phyloP scores from a whole-genome alignment of 2,329 filamentous ascomycete genomes.

The Neodidymelliopsis sp. region DNA sequence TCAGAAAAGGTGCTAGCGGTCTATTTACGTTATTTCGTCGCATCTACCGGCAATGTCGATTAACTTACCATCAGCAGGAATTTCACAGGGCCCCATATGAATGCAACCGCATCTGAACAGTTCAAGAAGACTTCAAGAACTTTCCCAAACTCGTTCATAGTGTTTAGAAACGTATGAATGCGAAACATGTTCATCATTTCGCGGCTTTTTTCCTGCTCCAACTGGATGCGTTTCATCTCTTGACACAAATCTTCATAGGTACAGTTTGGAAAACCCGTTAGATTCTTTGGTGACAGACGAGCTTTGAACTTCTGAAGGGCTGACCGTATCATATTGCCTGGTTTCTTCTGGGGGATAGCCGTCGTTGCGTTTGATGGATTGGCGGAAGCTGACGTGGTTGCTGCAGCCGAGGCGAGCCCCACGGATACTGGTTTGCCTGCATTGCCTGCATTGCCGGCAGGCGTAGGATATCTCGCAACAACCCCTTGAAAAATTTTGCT shows the following conservation, averaged over 20 bases:
- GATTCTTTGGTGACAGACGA: constrained; percentile 22
- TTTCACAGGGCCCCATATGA: constrained; percentile 50
- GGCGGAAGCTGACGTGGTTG: background rate
- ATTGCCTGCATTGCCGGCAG: no score
- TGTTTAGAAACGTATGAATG: constrained; percentile 35
- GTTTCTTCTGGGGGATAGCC: background rate
- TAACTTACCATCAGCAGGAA: constrained; percentile 43
- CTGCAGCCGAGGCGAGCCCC: no score
- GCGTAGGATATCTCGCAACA: no score
- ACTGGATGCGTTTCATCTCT: constrained; percentile 22
- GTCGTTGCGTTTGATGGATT: background rate
- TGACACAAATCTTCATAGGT: constrained; percentile 25
- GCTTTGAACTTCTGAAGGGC: constrained; percentile 25
- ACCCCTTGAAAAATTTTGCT: no score
- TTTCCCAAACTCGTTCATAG: constrained; percentile 50
- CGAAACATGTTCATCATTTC: constrained; percentile 27
- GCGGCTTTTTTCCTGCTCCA: constrained; percentile 25
- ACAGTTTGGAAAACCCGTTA: constrained; percentile 22
- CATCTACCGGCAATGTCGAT: no score
- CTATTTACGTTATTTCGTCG: constrained; percentile 18
- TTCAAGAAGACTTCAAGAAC: constrained; percentile 49
- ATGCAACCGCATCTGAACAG: constrained; percentile 39
- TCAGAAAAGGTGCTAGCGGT: constrained; percentile 43
- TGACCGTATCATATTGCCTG: background rate
- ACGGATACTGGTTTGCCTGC: no score